A percentile compares a stretch with the other conserved stretches of the same genome.
These are phyloP conservation scores for Aspergillus carlsbadensis DNA, from an alignment of 495 filamentous ascomycete species.

Conservation along the genomic window DNA sequence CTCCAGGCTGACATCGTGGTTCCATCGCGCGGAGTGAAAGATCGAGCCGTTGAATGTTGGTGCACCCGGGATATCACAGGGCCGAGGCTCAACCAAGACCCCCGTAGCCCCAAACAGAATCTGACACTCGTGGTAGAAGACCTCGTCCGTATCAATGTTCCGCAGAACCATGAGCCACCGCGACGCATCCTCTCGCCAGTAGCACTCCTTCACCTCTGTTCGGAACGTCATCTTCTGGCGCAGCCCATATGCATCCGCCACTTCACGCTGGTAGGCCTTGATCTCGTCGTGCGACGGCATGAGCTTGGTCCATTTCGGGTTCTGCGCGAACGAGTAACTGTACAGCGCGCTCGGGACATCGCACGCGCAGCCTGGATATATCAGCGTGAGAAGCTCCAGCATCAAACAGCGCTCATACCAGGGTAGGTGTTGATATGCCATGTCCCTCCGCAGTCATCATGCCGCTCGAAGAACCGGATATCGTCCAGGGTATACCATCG, in stretches of 20 bases:
- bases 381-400: neutral
- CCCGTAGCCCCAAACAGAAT: conserved; percentile 49
- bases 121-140: conserved; percentile 36
- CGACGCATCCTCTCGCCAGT: conserved; percentile 6
- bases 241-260: conserved; percentile 45
- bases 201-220: conserved; percentile 6
- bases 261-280: conserved; percentile 43
- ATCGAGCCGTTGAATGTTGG: conserved; percentile 49
- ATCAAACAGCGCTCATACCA: conserved; percentile 9
- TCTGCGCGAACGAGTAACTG: conserved; percentile 49
- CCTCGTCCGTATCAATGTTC: conserved; percentile 1
- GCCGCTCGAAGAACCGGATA: conserved; percentile 30
- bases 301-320: conserved; percentile 43
- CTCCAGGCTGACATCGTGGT: conserved; percentile 51
- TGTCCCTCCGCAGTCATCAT: conserved; percentile 25
- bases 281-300: conserved; percentile 45
- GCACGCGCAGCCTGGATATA: conserved; percentile 22
- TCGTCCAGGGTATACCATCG: conserved; percentile 31
- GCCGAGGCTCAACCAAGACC: conserved; percentile 42
- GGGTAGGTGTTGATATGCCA: conserved; percentile 33
- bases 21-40: conserved; percentile 62
- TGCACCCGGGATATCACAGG: conserved; percentile 47
- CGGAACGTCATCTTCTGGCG: conserved; percentile 32
- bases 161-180: conserved; percentile 12
- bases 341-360: conserved; percentile 41